phyloP scores from a whole-genome alignment of 2,329 filamentous ascomycete genomes.

The Plectosphaerella cucumerina region DNA sequence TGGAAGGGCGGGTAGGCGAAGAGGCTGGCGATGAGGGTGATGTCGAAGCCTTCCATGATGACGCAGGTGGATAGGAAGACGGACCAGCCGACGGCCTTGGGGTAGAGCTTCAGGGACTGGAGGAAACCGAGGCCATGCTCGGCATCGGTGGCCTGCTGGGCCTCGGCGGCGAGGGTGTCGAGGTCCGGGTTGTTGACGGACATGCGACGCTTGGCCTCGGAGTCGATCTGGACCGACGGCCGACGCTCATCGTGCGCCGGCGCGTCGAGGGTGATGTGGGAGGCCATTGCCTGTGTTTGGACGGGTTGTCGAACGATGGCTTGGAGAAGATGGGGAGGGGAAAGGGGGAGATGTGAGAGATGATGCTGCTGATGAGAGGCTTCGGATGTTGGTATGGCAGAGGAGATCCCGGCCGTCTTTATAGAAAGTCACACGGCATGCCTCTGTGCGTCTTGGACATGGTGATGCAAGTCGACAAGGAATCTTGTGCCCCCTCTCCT shows the following conservation, averaged over 20 bases:
- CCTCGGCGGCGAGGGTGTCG: slow-evolving; percentile 13
- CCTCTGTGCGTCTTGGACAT: not conserved
- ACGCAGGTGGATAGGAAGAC: slow-evolving; percentile 37
- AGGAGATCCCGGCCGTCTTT: not conserved
- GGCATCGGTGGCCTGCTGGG: slow-evolving; percentile 32
- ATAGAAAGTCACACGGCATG: not conserved
- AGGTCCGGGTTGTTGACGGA: not conserved
- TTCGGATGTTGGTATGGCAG: not conserved
- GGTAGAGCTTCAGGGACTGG: slow-evolving; percentile 36
- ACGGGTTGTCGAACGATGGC: too few species aligned
- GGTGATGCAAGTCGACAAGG: not conserved
- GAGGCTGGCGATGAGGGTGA: slow-evolving; percentile 11
- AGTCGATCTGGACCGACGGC: not conserved
- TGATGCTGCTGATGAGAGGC: not conserved
- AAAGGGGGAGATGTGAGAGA: not conserved
- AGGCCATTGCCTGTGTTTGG: not conserved
- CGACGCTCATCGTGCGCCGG: not conserved
- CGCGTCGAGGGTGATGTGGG: not conserved
- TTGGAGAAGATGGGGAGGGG: not conserved
- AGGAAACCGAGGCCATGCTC: slow-evolving; percentile 31
- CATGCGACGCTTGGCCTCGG: not conserved
- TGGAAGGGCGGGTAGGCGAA: slow-evolving; percentile 23
- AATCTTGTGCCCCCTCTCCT: not conserved
- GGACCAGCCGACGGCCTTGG: slow-evolving; percentile 37
- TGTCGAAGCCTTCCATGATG: slow-evolving; percentile 29